Base-by-base conservation (phyloP, 768 basidiomycete species). In the Lyophyllum decastes region DNA sequence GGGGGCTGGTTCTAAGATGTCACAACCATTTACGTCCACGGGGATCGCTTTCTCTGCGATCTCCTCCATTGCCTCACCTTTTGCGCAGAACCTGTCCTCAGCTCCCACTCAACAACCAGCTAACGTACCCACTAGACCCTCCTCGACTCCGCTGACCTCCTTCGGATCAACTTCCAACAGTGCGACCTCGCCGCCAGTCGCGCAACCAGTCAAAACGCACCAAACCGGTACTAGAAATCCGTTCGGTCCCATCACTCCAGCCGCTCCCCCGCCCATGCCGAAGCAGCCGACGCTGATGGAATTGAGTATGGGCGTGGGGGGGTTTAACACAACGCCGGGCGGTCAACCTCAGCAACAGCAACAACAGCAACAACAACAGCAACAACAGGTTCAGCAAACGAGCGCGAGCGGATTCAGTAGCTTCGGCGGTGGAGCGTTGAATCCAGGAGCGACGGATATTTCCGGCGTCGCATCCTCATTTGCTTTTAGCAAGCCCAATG, bases 211-310 rank as follows among this genome's bases (percentile, higher is more conserved):
- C 25, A 87, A 85, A 64, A 81, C 94, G 6, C 95, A 98, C 70
- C 86, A 90, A 69, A 99, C 97, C 2, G 96, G 97, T 25, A 92
- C 93, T 7, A 87, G 86, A 63, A 99, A 99, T 79, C 97, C 97
- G 2, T 99, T 99, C 61, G 95, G 94, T 6, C 83, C 85, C 27
- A 84, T 91, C 4, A 77, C 82, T 25, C 52, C 61, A 5, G 79
- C 81, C 9, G 75, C 84, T 22, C 82, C 87, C 1, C 86, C 90
- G 16, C 78, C 81, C 7, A 77, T 91, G 25, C 90, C 92, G 1
- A 90, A 87, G 69, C 82, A 79, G 26, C 92, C 90, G 10, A 94
- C 92, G 1, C 75, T 98, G 66, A 83, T 90, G 72, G 90, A 97
- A 66, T 73, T 98, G 14, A 82, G 87, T 2, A 82, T 81, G 74